phyloP scores from a whole-genome alignment of 495 filamentous ascomycete genomes.

The Cercophora samala region DNA sequence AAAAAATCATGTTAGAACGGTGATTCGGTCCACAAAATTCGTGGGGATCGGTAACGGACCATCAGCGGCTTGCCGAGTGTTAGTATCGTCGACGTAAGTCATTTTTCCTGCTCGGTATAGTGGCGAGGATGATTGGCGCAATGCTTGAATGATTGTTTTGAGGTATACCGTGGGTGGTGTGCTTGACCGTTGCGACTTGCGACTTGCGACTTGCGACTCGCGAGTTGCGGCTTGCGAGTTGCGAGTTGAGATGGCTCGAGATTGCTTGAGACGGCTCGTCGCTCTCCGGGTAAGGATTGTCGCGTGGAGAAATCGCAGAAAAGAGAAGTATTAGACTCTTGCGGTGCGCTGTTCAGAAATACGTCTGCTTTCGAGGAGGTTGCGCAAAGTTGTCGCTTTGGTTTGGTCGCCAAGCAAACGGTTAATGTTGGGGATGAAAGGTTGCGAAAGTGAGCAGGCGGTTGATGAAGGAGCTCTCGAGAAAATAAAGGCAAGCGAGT shows the following conservation, averaged over 20 bases:
- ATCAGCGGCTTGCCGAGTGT: constrained; percentile 30
- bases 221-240: neutral
- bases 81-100: constrained; percentile 18
- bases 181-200: neutral
- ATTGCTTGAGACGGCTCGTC: neutral
- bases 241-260: neutral
- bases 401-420: neutral
- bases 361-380: neutral
- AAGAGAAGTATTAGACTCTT: neutral
- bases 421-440: neutral
- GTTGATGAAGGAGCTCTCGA: neutral
- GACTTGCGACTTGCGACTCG: neutral
- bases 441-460: neutral
- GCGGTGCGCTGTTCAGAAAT: neutral
- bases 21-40: neutral
- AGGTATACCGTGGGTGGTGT: neutral
- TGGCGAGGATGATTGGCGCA: neutral
- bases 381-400: neutral
- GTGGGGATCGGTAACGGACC: constrained; percentile 22
- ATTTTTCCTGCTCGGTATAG: neutral
- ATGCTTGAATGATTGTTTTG: neutral
- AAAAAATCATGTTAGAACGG: constrained; percentile 16
- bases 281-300: neutral
- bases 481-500: neutral
- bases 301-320: neutral